Evolutionary conservation across 768 basidiomycete species (phyloP).

Genomic region (Russula griseocarnosa): DNA sequence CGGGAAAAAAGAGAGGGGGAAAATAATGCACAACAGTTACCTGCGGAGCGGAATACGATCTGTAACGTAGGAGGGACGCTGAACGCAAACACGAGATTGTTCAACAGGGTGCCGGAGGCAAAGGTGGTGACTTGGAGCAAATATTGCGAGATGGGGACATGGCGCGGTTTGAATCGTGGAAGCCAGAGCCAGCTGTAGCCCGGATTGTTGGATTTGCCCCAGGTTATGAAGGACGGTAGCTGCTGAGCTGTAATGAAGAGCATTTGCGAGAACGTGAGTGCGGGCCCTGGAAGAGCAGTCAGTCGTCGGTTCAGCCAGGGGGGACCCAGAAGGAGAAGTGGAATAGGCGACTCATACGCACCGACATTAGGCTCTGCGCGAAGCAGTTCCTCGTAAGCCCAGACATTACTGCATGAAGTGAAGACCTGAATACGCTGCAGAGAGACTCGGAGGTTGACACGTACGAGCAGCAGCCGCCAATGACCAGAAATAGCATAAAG

Average conservation of each 20-base stretch:
- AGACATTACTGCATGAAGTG: conserved; percentile 54
- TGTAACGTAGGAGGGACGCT: conserved; percentile 72
- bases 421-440: neutral
- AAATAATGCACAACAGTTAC: conserved; percentile 35
- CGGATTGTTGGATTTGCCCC: conserved; percentile 10
- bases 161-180: conserved; percentile 58
- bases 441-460: conserved; percentile 36
- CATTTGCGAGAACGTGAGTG: conserved; percentile 83
- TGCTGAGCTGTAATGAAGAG: conserved; percentile 67
- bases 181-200: conserved; percentile 28
- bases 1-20: neutral
- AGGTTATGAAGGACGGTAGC: conserved; percentile 57
- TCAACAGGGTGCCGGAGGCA: conserved; percentile 63
- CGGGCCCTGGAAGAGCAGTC: conserved; percentile 49
- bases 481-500: conserved; percentile 54
- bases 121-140: conserved; percentile 65
- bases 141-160: conserved; percentile 68
- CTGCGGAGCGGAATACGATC: conserved; percentile 83
- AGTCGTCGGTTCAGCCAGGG: neutral
- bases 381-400: conserved; percentile 71
- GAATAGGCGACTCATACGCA: conserved; percentile 32
- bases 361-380: conserved; percentile 65
- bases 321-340: neutral
- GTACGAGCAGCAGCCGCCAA: conserved; percentile 82
- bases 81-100: conserved; percentile 78